These are phyloP conservation scores for Magnusiomyces sp. DNA, from an alignment of 1,139 yeast genomes.

Conservation along the genomic window DNA sequence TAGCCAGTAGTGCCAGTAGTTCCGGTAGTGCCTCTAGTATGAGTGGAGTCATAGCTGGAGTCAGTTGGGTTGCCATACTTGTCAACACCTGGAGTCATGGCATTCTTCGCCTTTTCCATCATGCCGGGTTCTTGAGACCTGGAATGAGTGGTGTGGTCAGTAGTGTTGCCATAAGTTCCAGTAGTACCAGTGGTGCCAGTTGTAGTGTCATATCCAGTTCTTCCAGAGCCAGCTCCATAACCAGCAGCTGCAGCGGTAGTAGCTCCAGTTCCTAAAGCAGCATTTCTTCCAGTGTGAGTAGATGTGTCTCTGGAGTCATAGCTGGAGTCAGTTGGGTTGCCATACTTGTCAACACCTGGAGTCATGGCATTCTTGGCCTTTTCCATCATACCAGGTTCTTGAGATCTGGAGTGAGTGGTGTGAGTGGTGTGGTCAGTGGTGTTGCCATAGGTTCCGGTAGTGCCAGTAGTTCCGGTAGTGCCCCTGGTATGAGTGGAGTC, in stretches of 20 bases:
- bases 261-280: neutral
- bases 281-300: neutral
- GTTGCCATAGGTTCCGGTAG: slow-evolving; percentile 4
- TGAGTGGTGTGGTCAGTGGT: slow-evolving; percentile 4
- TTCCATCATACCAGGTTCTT: neutral
- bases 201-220: neutral
- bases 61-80: no score
- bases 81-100: no score
- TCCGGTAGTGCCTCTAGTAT: slow-evolving; percentile 3
- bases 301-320: neutral
- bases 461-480: slow-evolving; percentile 5
- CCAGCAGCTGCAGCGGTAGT: neutral
- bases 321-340: no score
- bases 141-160: slow-evolving; percentile 5
- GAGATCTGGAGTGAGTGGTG: neutral
- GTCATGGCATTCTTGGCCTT: neutral
- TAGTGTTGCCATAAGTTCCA: slow-evolving; percentile 1
- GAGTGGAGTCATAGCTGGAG: neutral
- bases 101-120: neutral
- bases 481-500: slow-evolving; percentile 1
- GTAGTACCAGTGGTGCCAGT: slow-evolving; percentile 1
- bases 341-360: no score
- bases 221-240: neutral
- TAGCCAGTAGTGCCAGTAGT: slow-evolving; percentile 7
- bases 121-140: neutral